A percentile compares a stretch with the other conserved stretches of the same genome.
phyloP scores from a whole-genome alignment of 306 rosid genomes.

The Cicer cuneatum region DNA sequence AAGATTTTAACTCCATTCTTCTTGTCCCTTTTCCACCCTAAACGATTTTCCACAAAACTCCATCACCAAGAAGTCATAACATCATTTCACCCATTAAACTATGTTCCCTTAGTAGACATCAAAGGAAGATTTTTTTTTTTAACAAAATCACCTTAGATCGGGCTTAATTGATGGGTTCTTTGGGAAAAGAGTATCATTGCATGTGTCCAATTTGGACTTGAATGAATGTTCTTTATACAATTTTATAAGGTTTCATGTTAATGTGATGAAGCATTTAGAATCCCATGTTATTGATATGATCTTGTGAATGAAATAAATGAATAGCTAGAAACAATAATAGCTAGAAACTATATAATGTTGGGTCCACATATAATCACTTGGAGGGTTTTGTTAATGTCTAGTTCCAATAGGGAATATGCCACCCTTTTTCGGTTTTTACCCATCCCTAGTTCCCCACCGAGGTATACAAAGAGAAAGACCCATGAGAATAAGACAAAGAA shows the following conservation, averaged over 20 bases:
- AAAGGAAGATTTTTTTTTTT: constrained; percentile 11
- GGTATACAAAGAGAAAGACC: constrained; percentile 19
- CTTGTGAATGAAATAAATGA: background rate
- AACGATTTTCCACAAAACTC: constrained; percentile 59
- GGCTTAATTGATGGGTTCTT: constrained; percentile 30
- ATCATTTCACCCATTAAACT: constrained; percentile 47
- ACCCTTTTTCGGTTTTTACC: constrained; percentile 21
- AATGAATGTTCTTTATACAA: constrained; percentile 40
- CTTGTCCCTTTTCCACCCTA: constrained; percentile 54
- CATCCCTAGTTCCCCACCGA: background rate
- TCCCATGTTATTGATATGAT: constrained; percentile 65
- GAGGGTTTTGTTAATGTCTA: constrained; percentile 46
- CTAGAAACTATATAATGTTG: constrained; percentile 19
- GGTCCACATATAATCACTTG: constrained; percentile 42
- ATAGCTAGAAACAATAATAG: constrained; percentile 5
- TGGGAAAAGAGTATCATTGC: constrained; percentile 43
- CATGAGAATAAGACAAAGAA: constrained; percentile 37
- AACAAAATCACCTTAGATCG: constrained; percentile 37
- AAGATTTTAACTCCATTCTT: constrained; percentile 46
- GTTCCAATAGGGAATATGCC: constrained; percentile 39
- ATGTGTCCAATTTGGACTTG: constrained; percentile 35
- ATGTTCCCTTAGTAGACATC: constrained; percentile 45
- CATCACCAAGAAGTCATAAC: constrained; percentile 67
- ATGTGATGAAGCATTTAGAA: constrained; percentile 45
- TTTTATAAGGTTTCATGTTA: constrained; percentile 38